A percentile compares a stretch with the other conserved stretches of the same genome.
phyloP scores from a whole-genome alignment of 169 alveolate species.

The Plasmodium chabaudi region DNA sequence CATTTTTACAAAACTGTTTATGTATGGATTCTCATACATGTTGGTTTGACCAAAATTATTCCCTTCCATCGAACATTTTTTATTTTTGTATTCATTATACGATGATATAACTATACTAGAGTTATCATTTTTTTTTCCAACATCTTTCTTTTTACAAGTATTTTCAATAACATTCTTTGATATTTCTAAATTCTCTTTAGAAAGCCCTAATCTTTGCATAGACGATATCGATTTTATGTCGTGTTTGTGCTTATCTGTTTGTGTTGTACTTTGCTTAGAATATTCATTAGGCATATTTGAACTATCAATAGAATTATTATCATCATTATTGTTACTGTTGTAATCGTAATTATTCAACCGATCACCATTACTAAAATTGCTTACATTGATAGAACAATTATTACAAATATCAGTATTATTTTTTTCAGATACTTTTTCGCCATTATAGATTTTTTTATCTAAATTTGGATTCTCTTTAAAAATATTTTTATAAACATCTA shows the following conservation, averaged over 20 bases:
- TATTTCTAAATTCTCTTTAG: no score
- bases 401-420: not conserved
- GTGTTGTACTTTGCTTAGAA: not conserved
- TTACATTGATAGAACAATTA: not conserved
- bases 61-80: not conserved
- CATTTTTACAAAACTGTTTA: slow-evolving; percentile 54
- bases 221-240: not conserved
- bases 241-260: not conserved
- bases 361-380: not conserved
- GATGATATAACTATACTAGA: not conserved
- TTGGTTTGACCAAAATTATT: not conserved
- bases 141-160: not conserved
- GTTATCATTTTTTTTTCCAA: not conserved
- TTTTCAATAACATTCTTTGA: no score
- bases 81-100: not conserved
- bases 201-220: not conserved
- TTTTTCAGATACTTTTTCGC: not conserved
- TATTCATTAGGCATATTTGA: no score
- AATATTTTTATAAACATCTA: slow-evolving; percentile 61
- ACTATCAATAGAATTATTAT: not conserved
- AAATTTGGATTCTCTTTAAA: slow-evolving; percentile 46
- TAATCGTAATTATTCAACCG: not conserved
- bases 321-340: not conserved
- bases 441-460: slow-evolving; percentile 21
- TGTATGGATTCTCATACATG: not conserved